Evolutionary conservation across 192 early-diverging fungal genomes (phyloP), one percentile per base, ranked within the genome.

Genomic region (Dispira simplex): DNA sequence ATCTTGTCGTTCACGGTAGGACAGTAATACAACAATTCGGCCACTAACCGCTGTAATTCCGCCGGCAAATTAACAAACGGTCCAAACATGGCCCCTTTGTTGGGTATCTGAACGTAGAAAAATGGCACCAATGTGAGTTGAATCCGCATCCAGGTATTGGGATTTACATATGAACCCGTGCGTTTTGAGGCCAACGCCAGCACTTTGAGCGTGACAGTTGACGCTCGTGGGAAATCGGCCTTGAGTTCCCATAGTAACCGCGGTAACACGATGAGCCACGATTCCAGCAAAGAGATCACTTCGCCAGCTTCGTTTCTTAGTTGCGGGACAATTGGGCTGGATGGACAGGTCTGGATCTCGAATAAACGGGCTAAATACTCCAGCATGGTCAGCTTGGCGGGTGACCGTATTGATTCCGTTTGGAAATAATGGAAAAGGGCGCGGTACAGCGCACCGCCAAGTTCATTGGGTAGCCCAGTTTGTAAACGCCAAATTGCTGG

Each of bases 71-170:
- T 11, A 16, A 47, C 18, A 51, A 63, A 63, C 9, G 63, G 63
- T 6, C 63, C 63, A 63, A 63, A 63, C 46, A 63, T 63, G 32
- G 16, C 46, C 46, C 63, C 63, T 39, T 48, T 46, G 48, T 14
- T 47, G 63, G 63, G 46, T 16, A 63, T 25, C n/a, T 47, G 16
- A 26, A 47, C 46, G 28, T 25, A 32, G 8, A 63, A 47, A 47
- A 63, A 63, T 1, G 63, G 63, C 20, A 63, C 63, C 63, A 63
- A 43, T 11, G 46, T 46, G 16, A 63, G 63, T 28, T 63, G 46
- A 10, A 49, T 45, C 18, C 25, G 48, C 0, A 3, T 20, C 21
- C 18, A 14, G 44, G 44, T 44, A 43, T 5, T 14, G 11, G 58
- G 2, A 12, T 27, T 27, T 1, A 60, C 6, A 8, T 14, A 44